These are phyloP conservation scores for Fraxinus nigra DNA, from an alignment of 305 asterid genomes.

Conservation along the genomic window DNA sequence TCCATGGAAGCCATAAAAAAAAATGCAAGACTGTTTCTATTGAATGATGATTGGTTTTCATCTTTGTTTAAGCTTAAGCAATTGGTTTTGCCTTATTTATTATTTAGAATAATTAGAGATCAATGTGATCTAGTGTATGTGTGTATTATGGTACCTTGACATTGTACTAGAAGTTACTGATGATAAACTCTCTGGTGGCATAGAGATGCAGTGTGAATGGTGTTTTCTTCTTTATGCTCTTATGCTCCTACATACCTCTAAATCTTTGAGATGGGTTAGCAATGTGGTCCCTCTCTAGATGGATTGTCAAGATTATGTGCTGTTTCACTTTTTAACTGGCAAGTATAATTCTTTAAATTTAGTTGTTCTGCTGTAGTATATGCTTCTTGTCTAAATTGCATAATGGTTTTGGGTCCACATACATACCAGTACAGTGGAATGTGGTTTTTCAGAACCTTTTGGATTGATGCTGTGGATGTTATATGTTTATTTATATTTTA, in stretches of 20 bases:
- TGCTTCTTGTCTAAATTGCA: background rate
- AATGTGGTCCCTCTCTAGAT: slow-evolving; percentile 10
- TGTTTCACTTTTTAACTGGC: background rate
- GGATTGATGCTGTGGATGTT: slow-evolving; percentile 13
- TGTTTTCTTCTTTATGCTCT: background rate
- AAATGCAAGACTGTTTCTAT: slow-evolving; percentile 15
- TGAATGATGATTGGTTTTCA: slow-evolving; percentile 11
- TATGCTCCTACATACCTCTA: background rate
- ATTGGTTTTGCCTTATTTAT: background rate
- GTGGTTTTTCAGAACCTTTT: slow-evolving; percentile 8
- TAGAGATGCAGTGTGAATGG: slow-evolving; percentile 11
- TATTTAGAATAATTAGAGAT: background rate
- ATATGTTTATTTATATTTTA: background rate
- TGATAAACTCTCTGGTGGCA: background rate
- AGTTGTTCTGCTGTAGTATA: background rate
- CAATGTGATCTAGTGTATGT: background rate
- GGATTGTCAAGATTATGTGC: slow-evolving; percentile 5
- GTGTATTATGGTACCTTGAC: background rate
- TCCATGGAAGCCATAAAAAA: slow-evolving; percentile 8
- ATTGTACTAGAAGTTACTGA: background rate
- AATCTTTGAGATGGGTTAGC: slow-evolving; percentile 7
- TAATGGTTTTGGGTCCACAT: background rate
- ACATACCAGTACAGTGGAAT: slow-evolving; percentile 11
- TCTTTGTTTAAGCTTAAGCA: slow-evolving; percentile 1
- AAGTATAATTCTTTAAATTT: background rate